These are phyloP conservation scores for Phytophthora citrophthora DNA, from an alignment of 352 stramenopile genomes.

Conservation along the genomic window DNA sequence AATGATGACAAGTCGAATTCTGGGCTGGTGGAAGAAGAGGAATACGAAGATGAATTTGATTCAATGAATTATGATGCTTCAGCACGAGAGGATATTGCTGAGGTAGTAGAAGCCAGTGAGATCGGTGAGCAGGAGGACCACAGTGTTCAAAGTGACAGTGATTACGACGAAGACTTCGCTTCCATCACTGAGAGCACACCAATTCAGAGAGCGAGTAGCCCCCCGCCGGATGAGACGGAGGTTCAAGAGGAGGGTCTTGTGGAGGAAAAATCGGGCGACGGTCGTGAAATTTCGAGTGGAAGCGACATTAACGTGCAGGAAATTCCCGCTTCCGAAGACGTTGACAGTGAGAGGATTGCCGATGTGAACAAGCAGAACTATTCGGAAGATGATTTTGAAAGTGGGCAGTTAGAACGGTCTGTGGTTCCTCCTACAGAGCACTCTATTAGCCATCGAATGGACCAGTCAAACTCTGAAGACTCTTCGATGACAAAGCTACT, in stretches of 20 bases:
- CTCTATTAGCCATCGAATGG: conserved; percentile 11
- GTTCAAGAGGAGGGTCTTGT: conserved; percentile 11
- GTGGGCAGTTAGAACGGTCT: conserved; percentile 5
- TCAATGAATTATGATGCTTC: conserved; percentile 24
- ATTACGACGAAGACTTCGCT: conserved; percentile 56
- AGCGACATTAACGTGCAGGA: conserved; percentile 4
- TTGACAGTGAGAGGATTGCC: conserved; percentile 9
- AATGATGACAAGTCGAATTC: conserved; percentile 6
- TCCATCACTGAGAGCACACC: conserved; percentile 27
- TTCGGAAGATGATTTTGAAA: conserved; percentile 34
- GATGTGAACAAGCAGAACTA: conserved; percentile 17
- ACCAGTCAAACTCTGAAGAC: conserved; percentile 49
- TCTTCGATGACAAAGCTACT: conserved; percentile 62
- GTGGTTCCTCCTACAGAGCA: conserved; percentile 2
- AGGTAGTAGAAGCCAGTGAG: conserved; percentile 15
- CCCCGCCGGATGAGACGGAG: conserved; percentile 1
- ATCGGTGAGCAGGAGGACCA: conserved; percentile 1
- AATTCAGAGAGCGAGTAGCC: neutral
- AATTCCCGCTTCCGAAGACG: neutral
- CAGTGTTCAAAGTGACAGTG: conserved; percentile 14
- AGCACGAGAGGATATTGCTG: neutral
- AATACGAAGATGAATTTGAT: conserved; percentile 55
- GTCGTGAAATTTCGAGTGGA: conserved; percentile 9
- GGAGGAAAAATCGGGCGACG: neutral
- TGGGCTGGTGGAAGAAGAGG: conserved; percentile 2